Evolutionary conservation across 225 moss, liverwort and hornwort species (phyloP), one percentile per base, ranked within the genome.

Genomic region (Rhytidiadelphus loreus): DNA sequence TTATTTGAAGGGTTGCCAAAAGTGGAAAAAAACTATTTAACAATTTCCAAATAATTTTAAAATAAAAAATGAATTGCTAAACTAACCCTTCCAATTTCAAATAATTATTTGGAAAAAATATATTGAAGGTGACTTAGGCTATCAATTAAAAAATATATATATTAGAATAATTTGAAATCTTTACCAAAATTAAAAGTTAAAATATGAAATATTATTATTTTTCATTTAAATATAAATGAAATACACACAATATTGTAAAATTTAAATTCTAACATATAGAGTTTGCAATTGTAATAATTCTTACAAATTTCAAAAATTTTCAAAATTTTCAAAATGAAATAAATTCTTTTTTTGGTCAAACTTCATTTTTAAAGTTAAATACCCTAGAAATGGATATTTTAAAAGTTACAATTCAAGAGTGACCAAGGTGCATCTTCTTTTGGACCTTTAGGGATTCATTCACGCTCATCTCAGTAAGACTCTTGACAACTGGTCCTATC

Each of bases 141-240:
- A 11, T 11, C 18, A 48, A 73, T 46, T 30, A 46, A 11, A 29
- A 46, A n/a, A n/a, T n/a, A n/a, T 46, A 0, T 6, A 0, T 30
- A 46, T 6, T 11, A 11, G 7, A 73, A 46, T 29, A 18, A 46
- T 30, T 30, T 73, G 18, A 73, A 73, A n/a, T 73, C 46, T 48
- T 29, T 44, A 16, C 0, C 0, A 7, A 0, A 30, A 32, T 74
- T 30, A 1, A 48, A 48, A 48, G 1, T 19, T 48, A 11, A 2
- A 43, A 70, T 26, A 1, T 43, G 2, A 48, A 20, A 48, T 46
- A 4, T 32, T 7, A 32, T 11, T 48, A n/a, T n/a, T 46, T 18
- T 1, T 7, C 12, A 30, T 73, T 74, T 19, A 19, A 73, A 74
- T 16, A 12, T 1, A 0, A 48, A 12, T 12, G 2, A 12, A 30